A percentile compares a stretch with the other conserved stretches of the same genome.
Conservation (phyloP, 305 asterid species). For the Fraxinus latifolia region DNA sequence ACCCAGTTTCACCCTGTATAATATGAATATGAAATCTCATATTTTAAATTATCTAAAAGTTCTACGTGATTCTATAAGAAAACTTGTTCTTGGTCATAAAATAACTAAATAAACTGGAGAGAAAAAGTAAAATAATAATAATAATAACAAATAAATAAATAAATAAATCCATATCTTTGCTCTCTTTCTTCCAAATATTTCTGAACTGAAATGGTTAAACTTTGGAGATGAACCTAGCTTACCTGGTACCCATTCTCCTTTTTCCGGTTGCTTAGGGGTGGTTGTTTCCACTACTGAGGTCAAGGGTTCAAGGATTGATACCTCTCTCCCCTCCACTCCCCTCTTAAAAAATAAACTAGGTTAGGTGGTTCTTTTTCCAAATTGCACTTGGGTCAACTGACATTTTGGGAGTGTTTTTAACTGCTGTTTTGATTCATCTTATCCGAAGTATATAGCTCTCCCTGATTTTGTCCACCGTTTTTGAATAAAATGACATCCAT, state of each 20-base stretch:
- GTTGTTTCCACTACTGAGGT: not conserved
- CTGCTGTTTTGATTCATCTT: not conserved
- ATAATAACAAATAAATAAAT: too few relatives aligned
- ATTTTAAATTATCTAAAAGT: not conserved
- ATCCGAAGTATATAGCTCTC: not conserved
- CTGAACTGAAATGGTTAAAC: not conserved
- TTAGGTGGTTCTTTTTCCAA: not conserved
- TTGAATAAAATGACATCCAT: not conserved
- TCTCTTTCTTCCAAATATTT: not conserved
- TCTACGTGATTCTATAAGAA: not conserved
- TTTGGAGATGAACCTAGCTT: not conserved
- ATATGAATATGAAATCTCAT: not conserved
- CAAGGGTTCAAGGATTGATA: not conserved
- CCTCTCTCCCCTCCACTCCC: not conserved
- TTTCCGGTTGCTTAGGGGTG: not conserved
- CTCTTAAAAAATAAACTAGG: not conserved
- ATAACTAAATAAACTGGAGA: not conserved
- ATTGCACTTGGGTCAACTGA: not conserved
- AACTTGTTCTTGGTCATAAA: not conserved
- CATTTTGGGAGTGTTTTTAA: not conserved
- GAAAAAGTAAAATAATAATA: not conserved
- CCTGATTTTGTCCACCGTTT: slow-evolving; percentile 1
- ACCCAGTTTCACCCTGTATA: not conserved
- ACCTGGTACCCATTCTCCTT: not conserved
- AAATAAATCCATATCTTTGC: not conserved